Base-by-base conservation (phyloP, 495 filamentous ascomycete genomes). In the Trichocladium uniseriatum region DNA sequence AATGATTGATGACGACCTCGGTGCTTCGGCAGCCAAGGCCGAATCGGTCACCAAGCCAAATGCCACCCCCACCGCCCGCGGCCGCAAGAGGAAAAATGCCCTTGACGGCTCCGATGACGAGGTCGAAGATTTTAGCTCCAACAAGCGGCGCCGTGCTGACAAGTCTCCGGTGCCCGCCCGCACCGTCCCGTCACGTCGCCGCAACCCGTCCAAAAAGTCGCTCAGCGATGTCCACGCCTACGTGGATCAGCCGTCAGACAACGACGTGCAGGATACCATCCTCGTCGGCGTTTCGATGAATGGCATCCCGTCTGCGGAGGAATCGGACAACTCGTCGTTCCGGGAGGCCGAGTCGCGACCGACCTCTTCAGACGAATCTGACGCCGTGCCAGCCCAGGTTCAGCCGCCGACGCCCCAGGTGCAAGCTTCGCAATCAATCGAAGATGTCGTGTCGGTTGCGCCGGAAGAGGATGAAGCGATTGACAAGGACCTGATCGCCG, bases 241-340 rank as follows among this genome's bases (percentile, higher is more conserved):
- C 29, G 56, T 55, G 16, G 58, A 68, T 24, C 60, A 71, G 38
- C 55, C 54, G 1, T 56, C 59, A 24, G 70, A 74, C 41, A 68
- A 69, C 31, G 68, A 74, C 24, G 67, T 73, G 6, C 66, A 70
- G 49, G 72, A 75, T 54, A 74, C 71, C 24, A 74, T 75, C 49
- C 65, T 74, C 24, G 72, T 75, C 36, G 70, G 71, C 22, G 64
- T 65, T 5, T 47, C 60, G 16, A 62, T 57, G 45, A 54, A 59
- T 22, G 59, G n/a, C 5, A 42, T 46, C 7, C 45, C 48, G 14
- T 41, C 49, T 2, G 49, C 43, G 3, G 59, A 59, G 13, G 62
- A 54, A 11, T 60, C 59, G 15, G 58, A 57, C 0, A 36, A 44
- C 3, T 63, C 59, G 2, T 59, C 58, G 14, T 40, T 44, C 28